Conservation (phyloP, 2,329 filamentous ascomycete species). For the Trichophyton simii region DNA sequence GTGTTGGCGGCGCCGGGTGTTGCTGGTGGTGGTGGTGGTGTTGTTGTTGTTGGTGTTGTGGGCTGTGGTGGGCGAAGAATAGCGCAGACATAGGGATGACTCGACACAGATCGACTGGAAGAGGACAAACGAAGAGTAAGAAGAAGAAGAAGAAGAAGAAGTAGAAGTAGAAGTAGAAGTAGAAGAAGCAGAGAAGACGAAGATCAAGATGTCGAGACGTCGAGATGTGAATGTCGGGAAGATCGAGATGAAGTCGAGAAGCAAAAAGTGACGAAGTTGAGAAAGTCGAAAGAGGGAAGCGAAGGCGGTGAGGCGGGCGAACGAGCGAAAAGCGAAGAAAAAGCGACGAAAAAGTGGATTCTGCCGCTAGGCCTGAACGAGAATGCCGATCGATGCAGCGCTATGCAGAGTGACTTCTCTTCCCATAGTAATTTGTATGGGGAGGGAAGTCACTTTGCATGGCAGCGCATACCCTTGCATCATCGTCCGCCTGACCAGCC, state of each 20-base stretch:
- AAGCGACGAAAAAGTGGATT: conserved; percentile 7
- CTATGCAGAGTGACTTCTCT: background rate
- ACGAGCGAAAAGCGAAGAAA: conserved; percentile 15
- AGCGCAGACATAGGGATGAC: conserved; percentile 5
- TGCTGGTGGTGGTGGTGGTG: conserved; percentile 25
- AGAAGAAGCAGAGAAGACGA: conserved; percentile 9
- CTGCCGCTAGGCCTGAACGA: background rate
- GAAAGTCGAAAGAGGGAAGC: conserved; percentile 15
- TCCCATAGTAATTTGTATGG: background rate
- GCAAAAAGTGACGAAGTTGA: background rate
- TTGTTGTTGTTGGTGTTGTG: conserved; percentile 39
- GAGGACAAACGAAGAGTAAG: background rate
- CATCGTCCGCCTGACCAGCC: conserved; percentile 1
- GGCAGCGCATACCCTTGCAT: conserved; percentile 4
- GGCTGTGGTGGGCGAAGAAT: conserved; percentile 21
- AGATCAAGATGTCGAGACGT: background rate
- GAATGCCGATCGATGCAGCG: background rate
- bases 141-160: conserved; percentile 17
- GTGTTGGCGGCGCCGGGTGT: conserved; percentile 37
- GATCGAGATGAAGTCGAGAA: background rate
- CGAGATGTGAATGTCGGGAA: background rate
- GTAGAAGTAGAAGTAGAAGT: conserved; percentile 16
- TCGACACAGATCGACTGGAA: background rate
- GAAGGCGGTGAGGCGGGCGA: conserved; percentile 14
- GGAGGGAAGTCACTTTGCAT: background rate